Conservation (phyloP, 2,329 filamentous ascomycete genomes). For the Arachnomyces sp. region DNA sequence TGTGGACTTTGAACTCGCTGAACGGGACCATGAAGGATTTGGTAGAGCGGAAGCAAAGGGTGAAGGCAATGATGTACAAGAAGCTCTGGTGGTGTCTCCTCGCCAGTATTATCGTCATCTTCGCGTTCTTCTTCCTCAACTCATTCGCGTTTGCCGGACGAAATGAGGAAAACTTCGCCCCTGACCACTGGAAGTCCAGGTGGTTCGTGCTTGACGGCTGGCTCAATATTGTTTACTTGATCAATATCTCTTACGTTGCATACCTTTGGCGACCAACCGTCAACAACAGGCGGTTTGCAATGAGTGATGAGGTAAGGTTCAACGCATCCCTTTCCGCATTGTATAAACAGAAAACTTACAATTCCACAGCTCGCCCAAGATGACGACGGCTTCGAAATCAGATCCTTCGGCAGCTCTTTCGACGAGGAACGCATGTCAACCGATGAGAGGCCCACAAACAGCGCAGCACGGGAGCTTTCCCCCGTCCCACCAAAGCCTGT, state of each 20-base stretch:
- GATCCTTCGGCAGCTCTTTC: slow-evolving; percentile 70
- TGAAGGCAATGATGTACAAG: slow-evolving; percentile 93
- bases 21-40: slow-evolving; percentile 94
- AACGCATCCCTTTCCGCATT: not conserved
- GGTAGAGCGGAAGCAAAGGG: slow-evolving; percentile 84
- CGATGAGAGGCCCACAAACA: slow-evolving; percentile 17
- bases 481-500: slow-evolving; percentile 43
- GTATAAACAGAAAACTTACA: slow-evolving; percentile 21
- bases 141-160: slow-evolving; percentile 87
- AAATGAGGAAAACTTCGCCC: slow-evolving; percentile 79
- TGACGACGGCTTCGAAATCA: slow-evolving; percentile 95
- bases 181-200: slow-evolving; percentile 91
- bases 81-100: slow-evolving; percentile 98
- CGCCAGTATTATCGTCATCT: slow-evolving; percentile 85
- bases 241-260: slow-evolving; percentile 84
- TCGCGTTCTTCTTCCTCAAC: slow-evolving; percentile 98
- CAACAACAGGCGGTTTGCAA: slow-evolving; percentile 94
- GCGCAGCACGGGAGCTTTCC: slow-evolving; percentile 26
- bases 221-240: slow-evolving; percentile 93
- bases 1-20: slow-evolving; percentile 95
- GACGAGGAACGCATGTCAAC: slow-evolving; percentile 47
- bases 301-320: slow-evolving; percentile 76
- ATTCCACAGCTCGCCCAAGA: slow-evolving; percentile 72
- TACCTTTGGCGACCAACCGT: slow-evolving; percentile 95
- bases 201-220: slow-evolving; percentile 98